Conservation (phyloP, 371 early-diverging fungal species). For the Mortierella polycephala region DNA sequence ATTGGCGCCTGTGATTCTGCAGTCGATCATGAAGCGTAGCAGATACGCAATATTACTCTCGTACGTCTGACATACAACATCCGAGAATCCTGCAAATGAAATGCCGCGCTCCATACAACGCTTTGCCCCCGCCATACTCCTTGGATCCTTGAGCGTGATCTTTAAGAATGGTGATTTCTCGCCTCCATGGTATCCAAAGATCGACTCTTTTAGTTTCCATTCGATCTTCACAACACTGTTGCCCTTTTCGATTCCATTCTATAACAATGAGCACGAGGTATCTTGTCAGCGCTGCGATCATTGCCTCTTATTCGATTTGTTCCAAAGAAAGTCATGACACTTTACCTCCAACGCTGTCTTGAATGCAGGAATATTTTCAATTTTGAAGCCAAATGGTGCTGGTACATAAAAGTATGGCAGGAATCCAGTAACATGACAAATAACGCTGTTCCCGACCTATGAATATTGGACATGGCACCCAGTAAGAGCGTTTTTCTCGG, state of each 20-base stretch:
- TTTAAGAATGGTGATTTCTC: conserved; percentile 75
- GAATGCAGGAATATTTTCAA: conserved; percentile 68
- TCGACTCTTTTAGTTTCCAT: conserved; percentile 75
- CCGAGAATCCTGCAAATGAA: conserved; percentile 43
- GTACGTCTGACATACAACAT: conserved; percentile 73
- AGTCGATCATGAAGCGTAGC: conserved; percentile 98
- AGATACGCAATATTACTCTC: conserved; percentile 95
- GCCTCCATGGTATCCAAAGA: conserved; percentile 88
- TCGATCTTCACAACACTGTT: conserved; percentile 67
- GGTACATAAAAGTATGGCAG: conserved; percentile 97
- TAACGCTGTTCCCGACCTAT: conserved; percentile 86
- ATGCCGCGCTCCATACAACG: conserved; percentile 64
- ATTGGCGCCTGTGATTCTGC: conserved; percentile 85
- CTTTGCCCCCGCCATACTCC: conserved; percentile 52
- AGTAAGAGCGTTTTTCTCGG: not conserved
- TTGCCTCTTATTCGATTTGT: not conserved
- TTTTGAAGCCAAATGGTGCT: conserved; percentile 81
- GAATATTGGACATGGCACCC: conserved; percentile 1
- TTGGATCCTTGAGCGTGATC: conserved; percentile 72
- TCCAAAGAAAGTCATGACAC: not conserved
- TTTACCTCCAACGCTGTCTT: conserved; percentile 69
- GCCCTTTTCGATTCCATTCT: conserved; percentile 40
- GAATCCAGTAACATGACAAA: conserved; percentile 94
- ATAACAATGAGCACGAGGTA: not conserved
- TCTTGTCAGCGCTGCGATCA: no score